These are phyloP conservation scores for Sporisorium scitamineum DNA, from an alignment of 1,284 basidiomycete species.

Conservation along the genomic window DNA sequence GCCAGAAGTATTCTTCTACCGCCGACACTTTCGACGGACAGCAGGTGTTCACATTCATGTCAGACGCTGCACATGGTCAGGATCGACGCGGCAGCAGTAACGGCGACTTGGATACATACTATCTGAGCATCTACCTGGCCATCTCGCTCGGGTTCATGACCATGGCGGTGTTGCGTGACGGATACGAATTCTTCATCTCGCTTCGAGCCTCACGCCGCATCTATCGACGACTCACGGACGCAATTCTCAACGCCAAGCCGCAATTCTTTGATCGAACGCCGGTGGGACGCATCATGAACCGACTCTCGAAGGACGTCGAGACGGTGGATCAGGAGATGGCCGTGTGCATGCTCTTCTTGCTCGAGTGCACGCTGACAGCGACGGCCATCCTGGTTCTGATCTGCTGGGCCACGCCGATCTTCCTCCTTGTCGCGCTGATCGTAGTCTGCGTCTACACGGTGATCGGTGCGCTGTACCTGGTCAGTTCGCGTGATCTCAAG, in stretches of 20 bases:
- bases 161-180: constrained; percentile 58
- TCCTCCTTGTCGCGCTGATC: constrained; percentile 52
- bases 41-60: constrained; percentile 19
- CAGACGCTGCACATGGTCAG: neutral
- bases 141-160: constrained; percentile 58
- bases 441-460: constrained; percentile 60
- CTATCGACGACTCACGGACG: constrained; percentile 76
- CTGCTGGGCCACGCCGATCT: constrained; percentile 65
- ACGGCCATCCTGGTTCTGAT: constrained; percentile 62
- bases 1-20: neutral
- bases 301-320: constrained; percentile 67
- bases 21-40: constrained; percentile 11
- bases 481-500: constrained; percentile 67
- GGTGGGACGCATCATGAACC: constrained; percentile 68
- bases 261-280: constrained; percentile 68
- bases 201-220: constrained; percentile 59
- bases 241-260: constrained; percentile 82
- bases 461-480: constrained; percentile 67
- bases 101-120: constrained; percentile 58
- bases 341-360: constrained; percentile 53
- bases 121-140: constrained; percentile 59
- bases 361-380: constrained; percentile 54
- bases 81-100: constrained; percentile 13
- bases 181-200: constrained; percentile 57
- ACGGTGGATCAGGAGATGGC: constrained; percentile 68